A percentile compares a stretch with the other conserved stretches of the same genome.
Conservation (phyloP, 2,329 filamentous ascomycete genomes). For the Fusarium redolens region DNA sequence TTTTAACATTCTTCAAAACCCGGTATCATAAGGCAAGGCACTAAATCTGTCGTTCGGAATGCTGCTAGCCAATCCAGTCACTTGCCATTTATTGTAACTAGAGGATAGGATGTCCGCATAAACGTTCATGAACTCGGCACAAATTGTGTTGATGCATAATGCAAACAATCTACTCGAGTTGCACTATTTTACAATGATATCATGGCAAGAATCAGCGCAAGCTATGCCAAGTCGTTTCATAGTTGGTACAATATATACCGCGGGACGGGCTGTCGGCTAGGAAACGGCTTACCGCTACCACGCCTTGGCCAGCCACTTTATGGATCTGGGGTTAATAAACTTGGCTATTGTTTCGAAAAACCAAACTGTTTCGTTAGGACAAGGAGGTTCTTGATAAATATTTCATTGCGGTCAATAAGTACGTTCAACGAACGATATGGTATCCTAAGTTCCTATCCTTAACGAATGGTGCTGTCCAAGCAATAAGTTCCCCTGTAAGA, state of each 20-base stretch:
- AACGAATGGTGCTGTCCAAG: slow-evolving; percentile 23
- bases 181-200: neutral
- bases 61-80: neutral
- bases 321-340: slow-evolving; percentile 10
- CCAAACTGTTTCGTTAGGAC: neutral
- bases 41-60: neutral
- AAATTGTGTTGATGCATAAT: neutral
- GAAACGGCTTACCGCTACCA: slow-evolving; percentile 28
- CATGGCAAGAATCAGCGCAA: neutral
- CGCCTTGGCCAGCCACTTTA: slow-evolving; percentile 3
- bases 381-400: neutral
- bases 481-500: neutral
- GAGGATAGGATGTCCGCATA: neutral
- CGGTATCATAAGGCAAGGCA: neutral
- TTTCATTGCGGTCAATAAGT: neutral
- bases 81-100: neutral
- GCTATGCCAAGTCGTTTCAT: neutral
- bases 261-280: slow-evolving; percentile 33
- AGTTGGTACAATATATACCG: slow-evolving; percentile 22
- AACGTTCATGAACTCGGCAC: neutral
- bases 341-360: neutral
- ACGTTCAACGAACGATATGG: slow-evolving; percentile 19
- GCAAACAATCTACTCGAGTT: neutral
- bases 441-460: slow-evolving; percentile 11
- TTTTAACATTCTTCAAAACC: neutral